Evolutionary conservation across 495 filamentous ascomycete species (phyloP).

Genomic region (Hypoxylon trugodes): DNA sequence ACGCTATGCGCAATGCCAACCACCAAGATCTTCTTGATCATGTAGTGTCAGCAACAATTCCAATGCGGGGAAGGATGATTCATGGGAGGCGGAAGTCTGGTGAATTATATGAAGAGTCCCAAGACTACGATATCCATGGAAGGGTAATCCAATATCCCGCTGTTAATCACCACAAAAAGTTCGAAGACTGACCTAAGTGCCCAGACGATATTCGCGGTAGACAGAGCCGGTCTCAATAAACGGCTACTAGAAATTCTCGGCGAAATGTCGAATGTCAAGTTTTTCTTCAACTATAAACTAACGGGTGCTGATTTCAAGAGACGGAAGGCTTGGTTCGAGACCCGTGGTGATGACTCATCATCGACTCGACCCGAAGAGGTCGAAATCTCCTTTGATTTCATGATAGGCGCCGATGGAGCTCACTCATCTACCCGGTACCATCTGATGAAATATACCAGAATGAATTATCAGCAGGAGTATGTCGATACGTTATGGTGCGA

Average conservation of each 20-base stretch:
- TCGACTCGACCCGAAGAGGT: constrained; percentile 58
- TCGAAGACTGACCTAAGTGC: constrained; percentile 8
- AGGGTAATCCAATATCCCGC: constrained; percentile 61
- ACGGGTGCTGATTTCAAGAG: constrained; percentile 82
- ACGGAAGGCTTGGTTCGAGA: constrained; percentile 88
- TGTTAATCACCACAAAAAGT: neutral
- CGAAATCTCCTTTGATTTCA: constrained; percentile 83
- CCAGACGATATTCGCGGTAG: constrained; percentile 63
- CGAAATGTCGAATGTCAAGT: constrained; percentile 80
- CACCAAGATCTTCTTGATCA: constrained; percentile 72
- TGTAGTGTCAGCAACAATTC: constrained; percentile 79
- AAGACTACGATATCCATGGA: constrained; percentile 90
- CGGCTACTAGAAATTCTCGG: constrained; percentile 86
- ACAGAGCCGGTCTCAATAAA: constrained; percentile 86
- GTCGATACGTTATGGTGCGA: constrained; percentile 98
- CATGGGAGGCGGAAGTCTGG: constrained; percentile 74
- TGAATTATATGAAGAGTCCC: constrained; percentile 75
- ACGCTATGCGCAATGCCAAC: constrained; percentile 75
- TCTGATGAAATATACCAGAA: constrained; percentile 89
- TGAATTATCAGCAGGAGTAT: constrained; percentile 94
- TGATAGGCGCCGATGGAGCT: constrained; percentile 96
- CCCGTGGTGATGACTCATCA: constrained; percentile 43
- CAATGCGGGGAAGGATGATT: constrained; percentile 98
- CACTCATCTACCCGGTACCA: constrained; percentile 90
- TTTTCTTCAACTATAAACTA: constrained; percentile 92